Base-by-base conservation (phyloP, 768 basidiomycete genomes). In the Inosperma sp. region DNA sequence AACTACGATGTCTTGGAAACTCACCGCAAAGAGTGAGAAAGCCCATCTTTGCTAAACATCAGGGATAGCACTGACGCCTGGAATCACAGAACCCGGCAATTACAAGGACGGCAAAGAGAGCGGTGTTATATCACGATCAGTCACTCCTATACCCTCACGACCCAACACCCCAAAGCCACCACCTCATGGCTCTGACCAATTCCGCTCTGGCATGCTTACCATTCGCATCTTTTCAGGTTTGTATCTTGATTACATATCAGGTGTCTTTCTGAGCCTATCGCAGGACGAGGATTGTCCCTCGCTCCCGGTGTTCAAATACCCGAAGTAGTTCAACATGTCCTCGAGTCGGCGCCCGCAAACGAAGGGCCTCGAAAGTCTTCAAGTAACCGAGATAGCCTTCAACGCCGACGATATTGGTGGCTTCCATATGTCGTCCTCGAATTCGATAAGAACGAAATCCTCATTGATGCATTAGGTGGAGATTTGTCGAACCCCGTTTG, bases 391-490 rank as follows among this genome's bases (percentile, higher is more conserved):
- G 95, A 97, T 60, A 93, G 89, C 62, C 72, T 94, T 66, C 93
- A 95, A 65, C 79, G 96, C 57, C 91, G 85, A 68, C 91, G 93
- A 53, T 87, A 84, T 69, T 93, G 91, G 92, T 93, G 88, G 89
- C 78, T 99, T 29, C 96, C 96, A 23, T 98, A 88, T 59, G 88
- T 98, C 65, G 96, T 98, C 34, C 84, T 99, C 59, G 94, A 97
- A 71, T 95, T 94, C 73, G 89, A 93, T 72, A 93, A 92, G 77
- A 98, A 98, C 69, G 94, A 98, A 68, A 84, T 98, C 59, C 72
- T 99, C 57, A 86, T 98, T 50, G 95, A 98, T 72, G 93, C 94
- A 9, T 78, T 97, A 62, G 93, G 90, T 7, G 96, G 95, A n/a
- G 92, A 97, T 67, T 79, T 98, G 43, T 62, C 80, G 10, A 83